Percentiles rank a stretch among this genome's conserved stretches.
These are phyloP conservation scores for Strigomonas culicis DNA, from an alignment of 208 protist genomes.

Conservation along the genomic window DNA sequence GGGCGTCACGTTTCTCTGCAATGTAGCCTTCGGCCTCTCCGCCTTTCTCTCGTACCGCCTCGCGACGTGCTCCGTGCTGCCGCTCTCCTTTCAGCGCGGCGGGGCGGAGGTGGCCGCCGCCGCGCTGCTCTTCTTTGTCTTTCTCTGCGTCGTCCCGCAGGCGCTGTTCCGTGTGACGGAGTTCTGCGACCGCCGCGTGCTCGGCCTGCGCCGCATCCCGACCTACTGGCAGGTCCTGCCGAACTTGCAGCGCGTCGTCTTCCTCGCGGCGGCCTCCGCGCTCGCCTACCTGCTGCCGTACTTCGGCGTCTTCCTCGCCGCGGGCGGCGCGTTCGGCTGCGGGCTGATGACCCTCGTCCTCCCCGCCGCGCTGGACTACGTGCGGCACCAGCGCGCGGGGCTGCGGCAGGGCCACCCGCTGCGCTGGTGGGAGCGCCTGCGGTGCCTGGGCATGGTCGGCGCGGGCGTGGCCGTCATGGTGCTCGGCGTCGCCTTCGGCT, in stretches of 20 bases:
- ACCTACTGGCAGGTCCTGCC: slow-evolving; percentile 28
- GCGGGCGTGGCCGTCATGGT: slow-evolving; percentile 19
- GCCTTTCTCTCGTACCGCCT: slow-evolving; percentile 26
- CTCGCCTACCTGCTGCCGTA: slow-evolving; percentile 33
- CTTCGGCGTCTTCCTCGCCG: slow-evolving; percentile 32
- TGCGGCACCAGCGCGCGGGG: slow-evolving; percentile 24
- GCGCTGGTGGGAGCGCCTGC: slow-evolving; percentile 30
- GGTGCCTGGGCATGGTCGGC: slow-evolving; percentile 18
- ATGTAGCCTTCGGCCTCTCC: slow-evolving; percentile 37
- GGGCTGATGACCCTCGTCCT: slow-evolving; percentile 23
- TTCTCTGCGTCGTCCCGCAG: slow-evolving; percentile 37
- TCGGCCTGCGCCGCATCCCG: slow-evolving; percentile 29
- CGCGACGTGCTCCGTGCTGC: slow-evolving; percentile 35
- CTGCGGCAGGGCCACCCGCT: slow-evolving; percentile 16
- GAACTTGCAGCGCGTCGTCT: slow-evolving; percentile 31
- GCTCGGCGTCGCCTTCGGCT: slow-evolving; percentile 23
- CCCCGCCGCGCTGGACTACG: slow-evolving; percentile 36
- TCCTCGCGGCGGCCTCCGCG: slow-evolving; percentile 18
- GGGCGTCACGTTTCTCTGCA: slow-evolving; percentile 15
- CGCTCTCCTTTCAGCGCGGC: slow-evolving; percentile 27
- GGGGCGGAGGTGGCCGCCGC: slow-evolving; percentile 24
- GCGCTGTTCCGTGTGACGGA: slow-evolving; percentile 31
- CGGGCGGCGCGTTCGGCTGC: slow-evolving; percentile 28
- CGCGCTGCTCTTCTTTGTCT: slow-evolving; percentile 40
- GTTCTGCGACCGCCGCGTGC: slow-evolving; percentile 32